Evolutionary conservation across 2,329 filamentous ascomycete species (phyloP).

Genomic region (Aureobasidium vineae): DNA sequence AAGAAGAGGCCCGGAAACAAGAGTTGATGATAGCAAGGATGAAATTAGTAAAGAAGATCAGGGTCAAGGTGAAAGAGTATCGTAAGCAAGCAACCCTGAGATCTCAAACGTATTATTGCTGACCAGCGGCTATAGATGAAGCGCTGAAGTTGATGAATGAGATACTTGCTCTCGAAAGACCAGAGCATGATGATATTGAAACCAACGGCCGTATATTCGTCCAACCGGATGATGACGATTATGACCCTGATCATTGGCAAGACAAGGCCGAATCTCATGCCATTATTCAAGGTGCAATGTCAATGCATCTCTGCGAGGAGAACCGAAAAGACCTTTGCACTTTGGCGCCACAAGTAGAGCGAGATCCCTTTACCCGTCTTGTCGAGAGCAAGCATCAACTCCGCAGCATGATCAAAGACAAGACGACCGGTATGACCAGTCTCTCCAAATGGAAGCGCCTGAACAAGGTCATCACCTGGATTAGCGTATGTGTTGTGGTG

Average conservation of each 20-base stretch:
- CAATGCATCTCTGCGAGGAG: background rate
- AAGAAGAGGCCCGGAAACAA: slow-evolving; percentile 5
- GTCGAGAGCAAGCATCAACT: slow-evolving; percentile 16
- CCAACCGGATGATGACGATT: background rate
- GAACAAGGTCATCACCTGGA: slow-evolving; percentile 6
- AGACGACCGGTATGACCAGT: background rate
- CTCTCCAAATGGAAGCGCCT: background rate
- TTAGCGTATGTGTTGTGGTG: slow-evolving; percentile 12
- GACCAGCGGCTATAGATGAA: background rate
- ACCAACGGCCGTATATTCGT: slow-evolving; percentile 18
- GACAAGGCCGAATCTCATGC: background rate
- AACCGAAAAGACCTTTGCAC: slow-evolving; percentile 19
- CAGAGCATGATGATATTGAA: slow-evolving; percentile 5
- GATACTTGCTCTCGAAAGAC: slow-evolving; percentile 4
- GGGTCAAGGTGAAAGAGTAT: slow-evolving; percentile 24
- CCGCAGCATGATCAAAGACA: background rate
- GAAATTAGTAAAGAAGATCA: slow-evolving; percentile 8
- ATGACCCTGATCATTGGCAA: background rate
- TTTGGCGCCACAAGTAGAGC: slow-evolving; percentile 9
- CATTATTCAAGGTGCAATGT: slow-evolving; percentile 16
- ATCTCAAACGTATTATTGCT: background rate
- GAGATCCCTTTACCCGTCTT: slow-evolving; percentile 7
- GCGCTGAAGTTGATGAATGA: slow-evolving; percentile 15
- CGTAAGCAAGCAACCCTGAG: background rate
- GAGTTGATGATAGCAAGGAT: slow-evolving; percentile 21